A percentile compares a stretch with the other conserved stretches of the same genome.
Evolutionary conservation across 257 asterid genomes (phyloP).

Genomic region (Solanum sejunctum): DNA sequence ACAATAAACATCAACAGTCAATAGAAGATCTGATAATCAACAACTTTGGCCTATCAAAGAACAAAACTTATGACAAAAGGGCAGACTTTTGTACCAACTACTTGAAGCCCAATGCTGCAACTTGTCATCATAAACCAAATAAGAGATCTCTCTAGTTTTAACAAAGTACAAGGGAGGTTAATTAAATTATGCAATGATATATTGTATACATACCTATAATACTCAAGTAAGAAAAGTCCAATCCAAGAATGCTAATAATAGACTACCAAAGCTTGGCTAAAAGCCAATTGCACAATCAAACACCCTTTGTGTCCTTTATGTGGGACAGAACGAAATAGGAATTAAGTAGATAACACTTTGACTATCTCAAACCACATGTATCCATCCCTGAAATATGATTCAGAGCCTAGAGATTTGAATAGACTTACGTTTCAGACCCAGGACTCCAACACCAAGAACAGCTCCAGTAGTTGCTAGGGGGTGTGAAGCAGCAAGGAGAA

Average conservation of each 20-base stretch:
- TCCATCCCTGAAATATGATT: not conserved
- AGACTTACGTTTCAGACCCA: conserved; percentile 62
- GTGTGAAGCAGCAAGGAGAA: conserved; percentile 49
- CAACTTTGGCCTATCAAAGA: not conserved
- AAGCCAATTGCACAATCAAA: not conserved
- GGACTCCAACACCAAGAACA: conserved; percentile 49
- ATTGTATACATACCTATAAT: not conserved
- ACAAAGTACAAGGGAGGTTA: not conserved
- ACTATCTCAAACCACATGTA: not conserved
- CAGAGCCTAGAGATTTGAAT: not conserved
- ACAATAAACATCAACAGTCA: not conserved
- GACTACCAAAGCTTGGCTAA: not conserved
- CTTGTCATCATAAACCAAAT: not conserved
- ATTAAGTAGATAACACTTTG: not conserved
- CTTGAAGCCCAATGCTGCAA: not conserved
- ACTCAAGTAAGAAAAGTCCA: not conserved
- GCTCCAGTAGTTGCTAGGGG: conserved; percentile 59
- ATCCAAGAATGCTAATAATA: not conserved
- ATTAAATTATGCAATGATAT: not conserved
- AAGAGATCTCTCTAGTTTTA: not conserved
- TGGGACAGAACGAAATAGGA: not conserved
- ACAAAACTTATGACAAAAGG: not conserved
- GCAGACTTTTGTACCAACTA: not conserved
- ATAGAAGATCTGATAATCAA: not conserved
- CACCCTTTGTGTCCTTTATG: not conserved